Evolutionary conservation across 2,329 filamentous ascomycete species (phyloP).

Genomic region (Meredithiella fracta): DNA sequence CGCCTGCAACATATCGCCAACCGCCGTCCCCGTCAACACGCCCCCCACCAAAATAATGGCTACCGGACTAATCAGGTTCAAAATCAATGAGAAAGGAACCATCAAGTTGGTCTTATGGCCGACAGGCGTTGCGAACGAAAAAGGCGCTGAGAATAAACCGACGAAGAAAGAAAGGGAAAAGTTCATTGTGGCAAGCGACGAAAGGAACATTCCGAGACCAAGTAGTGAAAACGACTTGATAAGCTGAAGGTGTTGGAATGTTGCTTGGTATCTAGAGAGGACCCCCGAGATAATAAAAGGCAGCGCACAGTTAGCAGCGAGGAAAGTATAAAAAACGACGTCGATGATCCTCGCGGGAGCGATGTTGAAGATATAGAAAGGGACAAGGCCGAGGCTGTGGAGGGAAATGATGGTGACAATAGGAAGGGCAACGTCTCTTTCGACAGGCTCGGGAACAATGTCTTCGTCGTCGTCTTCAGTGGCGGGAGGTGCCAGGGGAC

Average conservation of each 20-base stretch:
- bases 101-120: conserved; percentile 26
- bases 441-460: conserved; percentile 21
- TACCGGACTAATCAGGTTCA: conserved; percentile 47
- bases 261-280: conserved; percentile 36
- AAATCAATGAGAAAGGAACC: conserved; percentile 23
- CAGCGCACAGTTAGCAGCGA: conserved; percentile 36
- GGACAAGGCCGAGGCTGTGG: conserved; percentile 64
- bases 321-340: conserved; percentile 41
- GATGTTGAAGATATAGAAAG: conserved; percentile 76
- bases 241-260: conserved; percentile 55
- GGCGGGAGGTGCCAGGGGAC: neutral
- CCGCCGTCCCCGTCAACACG: conserved; percentile 22
- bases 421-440: conserved; percentile 56
- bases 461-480: neutral
- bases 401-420: conserved; percentile 53
- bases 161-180: conserved; percentile 80
- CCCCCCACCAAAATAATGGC: conserved; percentile 35
- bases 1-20: conserved; percentile 47
- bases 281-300: conserved; percentile 40
- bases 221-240: conserved; percentile 88
- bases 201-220: conserved; percentile 77
- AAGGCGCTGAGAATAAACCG: conserved; percentile 59
- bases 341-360: conserved; percentile 47
- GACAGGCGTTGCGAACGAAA: conserved; percentile 53
- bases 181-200: conserved; percentile 84